These are phyloP conservation scores for Floccularia luteovirens DNA, from an alignment of 768 basidiomycete genomes.

Conservation along the genomic window DNA sequence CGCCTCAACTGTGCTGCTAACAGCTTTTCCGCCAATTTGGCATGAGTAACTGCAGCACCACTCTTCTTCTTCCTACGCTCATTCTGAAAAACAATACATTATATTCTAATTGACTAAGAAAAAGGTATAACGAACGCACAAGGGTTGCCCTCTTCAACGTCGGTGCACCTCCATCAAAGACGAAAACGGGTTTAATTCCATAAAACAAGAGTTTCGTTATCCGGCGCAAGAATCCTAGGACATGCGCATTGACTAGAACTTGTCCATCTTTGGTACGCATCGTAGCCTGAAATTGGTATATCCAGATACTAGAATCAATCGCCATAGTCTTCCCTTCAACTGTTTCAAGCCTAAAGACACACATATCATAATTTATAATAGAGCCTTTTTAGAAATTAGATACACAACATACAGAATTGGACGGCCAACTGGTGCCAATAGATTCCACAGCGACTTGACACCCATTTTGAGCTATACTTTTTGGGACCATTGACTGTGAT, in stretches of 20 bases:
- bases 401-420: constrained; percentile 70
- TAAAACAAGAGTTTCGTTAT: constrained; percentile 95
- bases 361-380: constrained; percentile 1
- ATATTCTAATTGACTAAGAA: background rate
- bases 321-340: constrained; percentile 94
- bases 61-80: constrained; percentile 88
- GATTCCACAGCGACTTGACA: constrained; percentile 94
- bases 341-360: constrained; percentile 86
- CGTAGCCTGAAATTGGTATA: constrained; percentile 99
- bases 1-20: constrained; percentile 90
- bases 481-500: too few relatives aligned
- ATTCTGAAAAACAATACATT: constrained; percentile 33
- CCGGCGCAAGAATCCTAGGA: constrained; percentile 82
- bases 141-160: constrained; percentile 83
- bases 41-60: constrained; percentile 83
- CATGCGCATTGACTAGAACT: constrained; percentile 86
- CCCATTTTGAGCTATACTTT: constrained; percentile 52
- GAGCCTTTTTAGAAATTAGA: background rate
- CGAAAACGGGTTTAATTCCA: constrained; percentile 97
- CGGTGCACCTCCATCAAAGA: constrained; percentile 97
- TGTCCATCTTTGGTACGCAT: constrained; percentile 98
- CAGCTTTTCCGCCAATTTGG: constrained; percentile 82
- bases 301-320: constrained; percentile 99
- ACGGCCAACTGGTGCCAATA: constrained; percentile 87
- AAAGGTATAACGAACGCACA: constrained; percentile 32